Base-by-base conservation (phyloP, 108 stramenopile genomes). In the Pseudonitzschia pungens region DNA sequence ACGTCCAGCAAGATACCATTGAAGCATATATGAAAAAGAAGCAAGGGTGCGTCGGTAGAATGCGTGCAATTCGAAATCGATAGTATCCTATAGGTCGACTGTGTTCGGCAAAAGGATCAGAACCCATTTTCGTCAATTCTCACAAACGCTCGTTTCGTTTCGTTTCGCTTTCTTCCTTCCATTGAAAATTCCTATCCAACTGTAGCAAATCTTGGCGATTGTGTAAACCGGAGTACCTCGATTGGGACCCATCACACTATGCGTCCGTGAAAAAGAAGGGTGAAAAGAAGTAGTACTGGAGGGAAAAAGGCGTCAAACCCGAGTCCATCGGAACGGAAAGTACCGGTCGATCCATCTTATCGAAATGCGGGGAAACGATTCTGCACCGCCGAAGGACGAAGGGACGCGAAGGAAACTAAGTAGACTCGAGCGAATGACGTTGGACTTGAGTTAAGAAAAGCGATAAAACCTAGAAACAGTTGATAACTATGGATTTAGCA, bases 1-100 rank as follows among this genome's bases (percentile, higher is more conserved):
- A 89, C 73, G 93, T 94, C 69, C 87, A 89, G 60, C 90, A 91
- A 74, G 80, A 83, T 31, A 81, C 78, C 24, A 80, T 96, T 60
- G 73, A 84, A 31, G 80, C 89, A 54, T 96, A 92, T 72, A 83
- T 82, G 79, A 82, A 48, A 48, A 48, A 83, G 36, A 62, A 62
- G 40, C 81, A 89, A 77, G 69, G 83, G 84, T 84, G 22, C 36
- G 36, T 36, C 36, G 36, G 45, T 8, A 18, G 45, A 48, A 11
- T 48, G 45, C n/a, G 11, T 70, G 53, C 29, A 15, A 1, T 11
- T 51, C 6, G 9, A 16, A 4, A 9, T 36, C 36, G 36, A 36
- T 2, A 36, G 6, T 36, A 36, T 36, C 36, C 4, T 36, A 36
- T 2, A 36, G 36, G 36, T 36, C 6, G 36, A 36, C 36, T 36